Evolutionary conservation across 1,139 yeast genomes (phyloP), one percentile per base, ranked within the genome.

Genomic region (Geotrichum fermentans): DNA sequence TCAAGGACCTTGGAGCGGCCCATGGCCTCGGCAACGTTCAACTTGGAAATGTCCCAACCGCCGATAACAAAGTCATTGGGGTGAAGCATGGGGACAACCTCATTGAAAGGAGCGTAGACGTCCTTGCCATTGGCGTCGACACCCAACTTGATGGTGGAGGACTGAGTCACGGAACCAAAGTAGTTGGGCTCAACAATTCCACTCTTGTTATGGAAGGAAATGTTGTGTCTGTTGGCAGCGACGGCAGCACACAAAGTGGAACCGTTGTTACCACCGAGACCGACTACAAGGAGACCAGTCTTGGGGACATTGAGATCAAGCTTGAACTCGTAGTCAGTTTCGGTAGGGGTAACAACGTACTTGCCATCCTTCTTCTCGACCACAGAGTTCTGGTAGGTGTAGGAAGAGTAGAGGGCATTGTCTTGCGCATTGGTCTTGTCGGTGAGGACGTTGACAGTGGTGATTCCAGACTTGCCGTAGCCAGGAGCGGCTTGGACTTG

Each of bases 191-290:
- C 80, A 47, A 81, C 77, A 40, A 73, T 74, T 50, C 96, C 95
- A 56, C 82, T 85, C 73, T 88, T 88, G 62, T 85, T 89, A 63
- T 86, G 81, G 72, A 90, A 90, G 47, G 79, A 71, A 55, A 90
- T 70, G 56, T 84, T 76, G 69, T 85, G 77, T 64, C 85, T 87
- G 74, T 90, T 90, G 54, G 97, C 95, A 59, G 85, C 78, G 49
- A 83, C 77, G 17, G 96, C 83, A 47, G 94, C 89, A 53, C 89
- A 79, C 61, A 90, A 75, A 21, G 97, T 90, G 55, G 96, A 78
- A 70, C 97, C 97, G 65, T 90, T 90, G 75, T 90, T 90, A 71
- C 97, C 97, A 62, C 97, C 97, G 59, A 89, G 77, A 59, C 97
- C 97, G 48, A 90, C 97, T 58, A 90, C 77, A 80, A 90, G 72